Conservation (phyloP, 1,284 basidiomycete species). For the Athelia sp. region DNA sequence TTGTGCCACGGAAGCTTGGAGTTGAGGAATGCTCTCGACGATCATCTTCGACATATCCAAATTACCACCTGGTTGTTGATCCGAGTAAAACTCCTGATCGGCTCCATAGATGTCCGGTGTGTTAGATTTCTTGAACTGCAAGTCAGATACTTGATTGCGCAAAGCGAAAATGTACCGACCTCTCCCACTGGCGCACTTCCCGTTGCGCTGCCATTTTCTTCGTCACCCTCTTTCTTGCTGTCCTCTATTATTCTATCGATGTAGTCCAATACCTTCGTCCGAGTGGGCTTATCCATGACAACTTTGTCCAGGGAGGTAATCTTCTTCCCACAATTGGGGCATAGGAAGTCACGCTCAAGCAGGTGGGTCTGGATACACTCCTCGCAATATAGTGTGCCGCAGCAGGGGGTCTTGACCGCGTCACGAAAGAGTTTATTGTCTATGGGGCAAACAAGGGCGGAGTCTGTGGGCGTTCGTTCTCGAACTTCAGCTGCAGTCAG, state of each 20-base stretch:
- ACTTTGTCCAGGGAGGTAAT: conserved; percentile 84
- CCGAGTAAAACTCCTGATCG: conserved; percentile 60
- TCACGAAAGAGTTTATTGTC: conserved; percentile 89
- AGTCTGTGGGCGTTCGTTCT: conserved; percentile 76
- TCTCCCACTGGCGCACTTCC: conserved; percentile 15
- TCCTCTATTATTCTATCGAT: conserved; percentile 82
- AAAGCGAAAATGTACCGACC: background rate
- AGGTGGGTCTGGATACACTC: conserved; percentile 91
- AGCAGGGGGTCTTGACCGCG: conserved; percentile 89
- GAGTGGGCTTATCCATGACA: conserved; percentile 69
- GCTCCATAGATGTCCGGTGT: conserved; percentile 8
- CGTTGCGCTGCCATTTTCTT: conserved; percentile 23
- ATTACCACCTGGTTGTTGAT: conserved; percentile 53
- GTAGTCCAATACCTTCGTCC: conserved; percentile 74
- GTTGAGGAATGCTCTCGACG: conserved; percentile 65
- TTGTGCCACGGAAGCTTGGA: conserved; percentile 76
- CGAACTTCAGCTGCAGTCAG: conserved; percentile 83
- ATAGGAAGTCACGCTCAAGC: conserved; percentile 89
- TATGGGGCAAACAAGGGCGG: conserved; percentile 77
- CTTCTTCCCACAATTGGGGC: conserved; percentile 84
- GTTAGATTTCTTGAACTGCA: conserved; percentile 21
- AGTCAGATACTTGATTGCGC: conserved; percentile 7
- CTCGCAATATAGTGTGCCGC: conserved; percentile 87
- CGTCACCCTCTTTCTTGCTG: conserved; percentile 65
- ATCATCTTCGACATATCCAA: conserved; percentile 69